Evolutionary conservation across 2,329 filamentous ascomycete species (phyloP), one percentile per base, ranked within the genome.

Genomic region (Paraphoma sp.): DNA sequence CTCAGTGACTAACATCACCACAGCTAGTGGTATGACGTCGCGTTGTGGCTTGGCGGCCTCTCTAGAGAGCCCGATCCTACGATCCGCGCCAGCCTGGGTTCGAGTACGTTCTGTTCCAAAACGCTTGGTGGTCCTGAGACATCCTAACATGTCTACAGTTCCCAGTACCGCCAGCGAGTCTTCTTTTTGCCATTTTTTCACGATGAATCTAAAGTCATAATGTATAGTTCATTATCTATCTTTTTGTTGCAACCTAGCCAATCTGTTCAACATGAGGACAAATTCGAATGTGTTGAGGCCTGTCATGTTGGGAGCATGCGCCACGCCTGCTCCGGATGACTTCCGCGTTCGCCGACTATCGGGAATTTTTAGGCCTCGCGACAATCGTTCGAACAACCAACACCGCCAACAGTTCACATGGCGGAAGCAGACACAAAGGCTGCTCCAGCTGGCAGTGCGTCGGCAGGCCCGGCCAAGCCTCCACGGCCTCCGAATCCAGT

Each of bases 401-500:
- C 33, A 56, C 57, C 41, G 53, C 59, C 65, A 63, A 52, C 59
- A 59, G 45, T 56, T 59, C 59, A 56, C 54, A 76, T 76, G 73
- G 70, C 72, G 40, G 68, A 71, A 62, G 61, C 66, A 23, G 67
- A 68, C 62, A 64, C 68, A 38, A 73, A 74, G 59, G 64, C 64
- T 42, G 56, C 67, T 43, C 57, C 67, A 42, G 60, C 67, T 11
- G 57, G 67, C 58, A 59, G 62, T 48, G 56, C 62, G 48, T 60
- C 65, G 40, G 48, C 64, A 30, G 65, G 63, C 45, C 52, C 68
- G 48, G 56, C 45, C 30, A 76, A 73, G 51, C 65, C 71, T 18
- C 66, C 62, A 10, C 71, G 66, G 53, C 72, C 72, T 47, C 74
- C 73, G 23, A 77, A 77, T 57, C 75, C 75, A 16, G 68, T 74